phyloP scores from a whole-genome alignment of 1,284 basidiomycete species.

The Gomphus bonarii region DNA sequence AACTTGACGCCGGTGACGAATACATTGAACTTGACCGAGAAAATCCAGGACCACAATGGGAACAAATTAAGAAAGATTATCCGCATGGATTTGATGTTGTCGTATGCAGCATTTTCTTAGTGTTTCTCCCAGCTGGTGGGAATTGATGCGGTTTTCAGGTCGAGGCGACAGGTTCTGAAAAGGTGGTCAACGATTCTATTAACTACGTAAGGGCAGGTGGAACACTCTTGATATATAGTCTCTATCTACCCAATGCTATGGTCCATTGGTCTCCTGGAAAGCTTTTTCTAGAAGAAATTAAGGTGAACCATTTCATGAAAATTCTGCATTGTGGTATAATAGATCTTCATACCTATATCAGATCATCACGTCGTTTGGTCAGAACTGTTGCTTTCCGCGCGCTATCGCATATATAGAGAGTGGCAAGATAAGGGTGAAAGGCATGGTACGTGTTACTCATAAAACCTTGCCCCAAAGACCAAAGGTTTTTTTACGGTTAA shows the following conservation, averaged over 20 bases:
- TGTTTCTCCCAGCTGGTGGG: background rate
- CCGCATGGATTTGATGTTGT: conserved; percentile 56
- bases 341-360: conserved; percentile 12
- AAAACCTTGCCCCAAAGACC: background rate
- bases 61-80: conserved; percentile 44
- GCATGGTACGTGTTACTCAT: conserved; percentile 32
- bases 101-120: conserved; percentile 19
- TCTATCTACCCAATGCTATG: conserved; percentile 43
- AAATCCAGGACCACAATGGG: conserved; percentile 33
- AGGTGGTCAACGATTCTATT: conserved; percentile 44
- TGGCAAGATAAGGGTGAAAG: conserved; percentile 48
- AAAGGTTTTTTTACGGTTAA: background rate
- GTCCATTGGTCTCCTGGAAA: conserved; percentile 50
- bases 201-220: conserved; percentile 49
- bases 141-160: conserved; percentile 17
- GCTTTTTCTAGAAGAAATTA: conserved; percentile 54
- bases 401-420: conserved; percentile 51
- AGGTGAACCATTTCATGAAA: conserved; percentile 19
- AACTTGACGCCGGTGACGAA: conserved; percentile 40
- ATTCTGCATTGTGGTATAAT: conserved; percentile 1
- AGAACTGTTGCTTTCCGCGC: conserved; percentile 52
- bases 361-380: conserved; percentile 54
- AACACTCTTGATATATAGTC: conserved; percentile 45
- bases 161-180: conserved; percentile 52
- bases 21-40: conserved; percentile 44